Percentiles rank a stretch among this genome's conserved stretches.
These are phyloP conservation scores for Fagus crenata DNA, from an alignment of 306 rosid genomes.

Conservation along the genomic window DNA sequence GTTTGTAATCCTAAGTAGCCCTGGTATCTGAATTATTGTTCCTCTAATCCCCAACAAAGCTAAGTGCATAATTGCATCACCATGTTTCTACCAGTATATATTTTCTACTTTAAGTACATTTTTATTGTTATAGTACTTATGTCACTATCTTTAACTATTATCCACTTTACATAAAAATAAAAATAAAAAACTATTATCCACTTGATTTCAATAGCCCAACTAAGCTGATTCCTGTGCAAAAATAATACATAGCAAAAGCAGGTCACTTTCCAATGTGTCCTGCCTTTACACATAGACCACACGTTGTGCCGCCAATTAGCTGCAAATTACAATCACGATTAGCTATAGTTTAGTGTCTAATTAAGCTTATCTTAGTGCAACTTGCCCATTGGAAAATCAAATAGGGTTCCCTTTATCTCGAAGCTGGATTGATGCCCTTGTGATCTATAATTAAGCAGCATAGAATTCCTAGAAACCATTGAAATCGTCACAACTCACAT, in stretches of 20 bases:
- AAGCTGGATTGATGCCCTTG: background rate
- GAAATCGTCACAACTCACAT: too few species aligned
- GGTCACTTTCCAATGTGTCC: too few species aligned
- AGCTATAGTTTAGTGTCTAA: too few species aligned
- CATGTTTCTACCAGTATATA: background rate
- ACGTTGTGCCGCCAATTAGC: too few species aligned
- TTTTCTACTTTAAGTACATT: background rate
- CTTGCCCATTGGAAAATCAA: too few species aligned
- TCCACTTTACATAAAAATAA: background rate
- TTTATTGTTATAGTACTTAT: background rate
- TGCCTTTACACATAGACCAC: too few species aligned
- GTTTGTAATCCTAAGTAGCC: background rate
- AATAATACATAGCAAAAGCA: background rate
- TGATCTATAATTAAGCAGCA: background rate
- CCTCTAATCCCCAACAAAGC: background rate
- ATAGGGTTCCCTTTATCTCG: too few species aligned
- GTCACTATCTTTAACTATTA: background rate
- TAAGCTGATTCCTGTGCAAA: background rate
- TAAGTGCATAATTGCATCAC: background rate
- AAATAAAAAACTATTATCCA: background rate
- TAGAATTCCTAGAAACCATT: background rate
- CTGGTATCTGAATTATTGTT: background rate
- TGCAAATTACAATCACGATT: too few species aligned
- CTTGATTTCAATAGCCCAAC: background rate
- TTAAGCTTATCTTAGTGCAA: too few species aligned